Conservation (phyloP, 129 eudicot species). For the Lactuca sativa region DNA sequence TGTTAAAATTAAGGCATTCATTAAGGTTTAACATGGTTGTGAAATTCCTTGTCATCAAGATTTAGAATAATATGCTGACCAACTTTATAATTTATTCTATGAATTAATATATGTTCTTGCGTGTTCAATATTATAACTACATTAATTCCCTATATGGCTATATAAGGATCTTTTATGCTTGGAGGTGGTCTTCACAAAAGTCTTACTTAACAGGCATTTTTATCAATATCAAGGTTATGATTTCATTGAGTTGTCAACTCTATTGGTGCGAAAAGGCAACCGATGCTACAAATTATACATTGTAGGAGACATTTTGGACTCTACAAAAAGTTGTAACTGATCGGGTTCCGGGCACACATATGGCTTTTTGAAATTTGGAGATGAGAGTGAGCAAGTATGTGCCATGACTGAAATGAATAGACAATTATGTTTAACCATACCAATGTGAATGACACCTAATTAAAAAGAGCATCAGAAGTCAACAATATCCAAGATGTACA, state of each 20-base stretch:
- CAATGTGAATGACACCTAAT: constrained; percentile 90
- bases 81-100: constrained; percentile 3
- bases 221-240: constrained; percentile 91
- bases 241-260: constrained; percentile 70
- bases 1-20: too few species aligned
- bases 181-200: constrained; percentile 80
- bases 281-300: constrained; percentile 81
- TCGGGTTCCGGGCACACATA: constrained; percentile 76
- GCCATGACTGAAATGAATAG: constrained; percentile 99
- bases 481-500: constrained; percentile 61
- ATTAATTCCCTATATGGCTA: not conserved
- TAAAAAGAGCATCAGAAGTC: constrained; percentile 50
- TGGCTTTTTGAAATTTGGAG: constrained; percentile 94
- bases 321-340: constrained; percentile 91
- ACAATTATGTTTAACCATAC: constrained; percentile 67
- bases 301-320: constrained; percentile 86
- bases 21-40: too few species aligned
- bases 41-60: not conserved
- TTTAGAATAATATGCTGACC: constrained; percentile 2
- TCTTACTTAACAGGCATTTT: constrained; percentile 87
- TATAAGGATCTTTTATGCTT: constrained; percentile 1
- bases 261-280: constrained; percentile 81
- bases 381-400: constrained; percentile 79
- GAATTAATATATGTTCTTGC: not conserved
- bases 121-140: not conserved